A percentile compares a stretch with the other conserved stretches of the same genome.
Conservation (phyloP, 345 rosid genomes). For the Cochlearia excelsa region DNA sequence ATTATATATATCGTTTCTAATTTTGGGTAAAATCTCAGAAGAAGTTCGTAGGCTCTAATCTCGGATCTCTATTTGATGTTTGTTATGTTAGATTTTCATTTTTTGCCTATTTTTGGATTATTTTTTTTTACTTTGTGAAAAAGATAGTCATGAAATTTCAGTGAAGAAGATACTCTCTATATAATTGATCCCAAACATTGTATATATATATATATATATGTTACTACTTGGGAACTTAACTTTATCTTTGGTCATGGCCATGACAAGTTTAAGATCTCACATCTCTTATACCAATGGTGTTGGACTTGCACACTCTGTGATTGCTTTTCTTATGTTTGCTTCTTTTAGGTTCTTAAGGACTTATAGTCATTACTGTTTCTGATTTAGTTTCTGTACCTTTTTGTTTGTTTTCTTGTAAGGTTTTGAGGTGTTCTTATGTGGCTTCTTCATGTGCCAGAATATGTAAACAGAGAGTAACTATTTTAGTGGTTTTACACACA, state of each 20-base stretch:
- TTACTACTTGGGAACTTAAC: no score
- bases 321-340: no score
- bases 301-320: no score
- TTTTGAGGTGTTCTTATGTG: constrained; percentile 20
- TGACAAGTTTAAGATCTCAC: no score
- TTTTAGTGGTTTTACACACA: not conserved
- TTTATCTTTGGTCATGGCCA: no score
- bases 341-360: not conserved
- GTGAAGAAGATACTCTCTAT: not conserved
- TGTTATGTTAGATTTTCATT: constrained; percentile 35
- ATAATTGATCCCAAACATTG: no score
- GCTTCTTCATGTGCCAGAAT: not conserved
- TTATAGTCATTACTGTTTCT: constrained; percentile 11
- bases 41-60: constrained; percentile 37
- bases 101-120: constrained; percentile 18
- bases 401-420: not conserved
- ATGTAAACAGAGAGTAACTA: not conserved
- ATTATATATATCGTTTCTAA: not conserved
- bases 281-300: no score
- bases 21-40: constrained; percentile 24
- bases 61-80: constrained; percentile 55
- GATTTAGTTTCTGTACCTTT: not conserved
- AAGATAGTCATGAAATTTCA: not conserved
- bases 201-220: no score
- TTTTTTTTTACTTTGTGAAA: no score